Evolutionary conservation across 1,284 basidiomycete genomes (phyloP), one percentile per base, ranked within the genome.

Genomic region (Naganishia sp.): DNA sequence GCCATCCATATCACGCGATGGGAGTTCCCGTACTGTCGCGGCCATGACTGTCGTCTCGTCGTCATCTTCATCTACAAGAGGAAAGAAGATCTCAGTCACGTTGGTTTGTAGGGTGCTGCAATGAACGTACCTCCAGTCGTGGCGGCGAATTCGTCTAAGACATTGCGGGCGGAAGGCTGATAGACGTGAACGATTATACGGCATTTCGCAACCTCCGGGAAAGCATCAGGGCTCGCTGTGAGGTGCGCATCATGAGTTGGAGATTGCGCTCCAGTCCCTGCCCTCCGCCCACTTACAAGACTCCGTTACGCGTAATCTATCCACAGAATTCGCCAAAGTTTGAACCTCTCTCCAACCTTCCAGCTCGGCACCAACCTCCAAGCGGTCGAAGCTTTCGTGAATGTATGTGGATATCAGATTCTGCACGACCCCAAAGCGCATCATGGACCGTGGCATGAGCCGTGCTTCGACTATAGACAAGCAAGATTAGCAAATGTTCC

Each of bases 141-240:
- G 3, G 86, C 88, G 0, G 88, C 84, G 69, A 91, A 89, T 68
- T 94, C 92, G 72, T 93, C 90, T 53, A 90, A 85, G 0, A 85
- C 81, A 66, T 89, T 88, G 1, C 83, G 79, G 41, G 88, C 84
- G 0, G 85, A 85, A 1, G 89, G 87, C 70, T 92, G 88, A 75
- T 97, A 99, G 6, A 95, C 86, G 74, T 99, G 91, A 56, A 96
- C 87, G 68, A 89, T 85, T 43, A 94, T 82, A 4, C 82, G 78
- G 15, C 74, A 73, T 58, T 71, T 56, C 58, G 56, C 43, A 41
- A 74, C 43, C 23, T 67, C 21, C 35, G 57, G n/a, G 66, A 54
- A 66, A 62, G 67, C 23, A 54, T 68, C 45, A 68, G 66, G 62
- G 17, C 68, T 65, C 13, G 70, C 71, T 72, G n/a, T 0, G 5